These are phyloP conservation scores for Seiridium unicorne DNA, from an alignment of 2,329 filamentous ascomycete species.

Conservation along the genomic window DNA sequence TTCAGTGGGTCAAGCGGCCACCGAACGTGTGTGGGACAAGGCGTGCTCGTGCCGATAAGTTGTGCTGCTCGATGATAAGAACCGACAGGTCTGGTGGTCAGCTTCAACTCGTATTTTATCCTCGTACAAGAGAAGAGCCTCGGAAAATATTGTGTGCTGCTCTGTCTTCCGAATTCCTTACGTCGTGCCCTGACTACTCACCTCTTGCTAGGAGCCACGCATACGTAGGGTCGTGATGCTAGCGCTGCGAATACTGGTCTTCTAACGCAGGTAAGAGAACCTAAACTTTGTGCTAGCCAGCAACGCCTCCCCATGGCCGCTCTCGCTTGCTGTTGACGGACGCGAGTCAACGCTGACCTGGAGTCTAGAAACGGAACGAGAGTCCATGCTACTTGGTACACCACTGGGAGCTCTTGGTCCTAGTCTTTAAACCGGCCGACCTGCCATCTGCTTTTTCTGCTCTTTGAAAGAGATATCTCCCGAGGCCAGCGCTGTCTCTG, in stretches of 20 bases:
- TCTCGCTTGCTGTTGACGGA: neutral
- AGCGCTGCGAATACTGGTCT: neutral
- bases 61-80: slow-evolving; percentile 3
- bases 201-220: neutral
- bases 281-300: neutral
- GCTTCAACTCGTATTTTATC: neutral
- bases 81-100: neutral
- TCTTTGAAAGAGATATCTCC: too few species aligned
- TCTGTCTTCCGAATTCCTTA: neutral
- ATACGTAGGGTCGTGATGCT: neutral
- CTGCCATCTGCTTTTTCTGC: neutral
- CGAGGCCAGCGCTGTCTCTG: too few species aligned
- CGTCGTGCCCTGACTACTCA: neutral
- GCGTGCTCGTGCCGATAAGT: slow-evolving; percentile 1
- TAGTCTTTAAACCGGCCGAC: neutral
- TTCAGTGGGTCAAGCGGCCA: neutral
- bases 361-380: slow-evolving; percentile 2
- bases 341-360: slow-evolving; percentile 6
- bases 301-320: neutral
- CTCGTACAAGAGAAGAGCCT: neutral
- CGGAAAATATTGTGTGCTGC: neutral
- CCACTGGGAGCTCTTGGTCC: neutral
- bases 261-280: neutral
- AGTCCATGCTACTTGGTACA: neutral
- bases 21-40: neutral